Conservation (phyloP, 768 basidiomycete species). For the Lactarius sanguifluus region DNA sequence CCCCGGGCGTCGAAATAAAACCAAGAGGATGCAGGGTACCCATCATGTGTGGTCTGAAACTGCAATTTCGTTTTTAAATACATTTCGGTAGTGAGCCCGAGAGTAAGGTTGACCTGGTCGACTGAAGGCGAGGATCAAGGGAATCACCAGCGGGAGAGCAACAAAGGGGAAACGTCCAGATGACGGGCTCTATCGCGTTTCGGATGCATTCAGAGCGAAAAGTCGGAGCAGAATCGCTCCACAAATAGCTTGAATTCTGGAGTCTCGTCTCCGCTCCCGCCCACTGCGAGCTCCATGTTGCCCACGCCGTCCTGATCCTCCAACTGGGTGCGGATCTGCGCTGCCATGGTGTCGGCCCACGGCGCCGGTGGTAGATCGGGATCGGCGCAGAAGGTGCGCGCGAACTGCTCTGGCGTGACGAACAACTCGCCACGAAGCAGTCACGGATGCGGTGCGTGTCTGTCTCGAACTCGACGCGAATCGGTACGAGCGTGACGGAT, state of each 20-base stretch:
- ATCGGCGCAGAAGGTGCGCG: slow-evolving; percentile 78
- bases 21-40: too few species aligned
- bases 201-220: too few species aligned
- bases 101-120: too few species aligned
- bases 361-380: slow-evolving; percentile 67
- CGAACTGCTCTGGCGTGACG: slow-evolving; percentile 66
- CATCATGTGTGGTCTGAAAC: too few species aligned
- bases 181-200: too few species aligned
- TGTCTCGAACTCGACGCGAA: slow-evolving; percentile 93
- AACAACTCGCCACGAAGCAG: slow-evolving; percentile 86
- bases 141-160: background rate
- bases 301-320: slow-evolving; percentile 87
- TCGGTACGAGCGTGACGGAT: slow-evolving; percentile 70
- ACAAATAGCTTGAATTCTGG: too few species aligned
- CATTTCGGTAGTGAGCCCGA: too few species aligned
- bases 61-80: too few species aligned
- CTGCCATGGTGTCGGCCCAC: slow-evolving; percentile 77
- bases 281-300: slow-evolving; percentile 68
- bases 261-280: slow-evolving; percentile 30
- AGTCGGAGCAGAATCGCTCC: too few species aligned
- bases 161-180: background rate
- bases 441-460: slow-evolving; percentile 90
- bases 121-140: too few species aligned
- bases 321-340: slow-evolving; percentile 86
- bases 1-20: too few species aligned